These are phyloP conservation scores for Cajanus cajan DNA, from an alignment of 306 rosid species.

Conservation along the genomic window DNA sequence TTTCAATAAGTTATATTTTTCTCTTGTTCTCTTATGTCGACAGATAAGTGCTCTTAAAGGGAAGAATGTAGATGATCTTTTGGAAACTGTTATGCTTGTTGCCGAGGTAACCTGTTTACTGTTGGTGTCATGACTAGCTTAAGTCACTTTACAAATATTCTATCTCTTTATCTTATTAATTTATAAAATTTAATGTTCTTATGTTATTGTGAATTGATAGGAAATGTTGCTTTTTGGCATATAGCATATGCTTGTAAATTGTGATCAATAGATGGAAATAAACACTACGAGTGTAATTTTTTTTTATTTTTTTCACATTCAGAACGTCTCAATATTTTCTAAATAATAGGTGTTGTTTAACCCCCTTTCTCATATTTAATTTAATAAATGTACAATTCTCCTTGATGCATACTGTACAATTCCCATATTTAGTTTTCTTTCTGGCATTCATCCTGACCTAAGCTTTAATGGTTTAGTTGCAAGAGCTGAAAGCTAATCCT, in stretches of 20 bases:
- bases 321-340: neutral
- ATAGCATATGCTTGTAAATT: neutral
- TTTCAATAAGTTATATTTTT: slow-evolving; percentile 24
- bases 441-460: slow-evolving; percentile 36
- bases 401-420: neutral
- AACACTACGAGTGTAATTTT: neutral
- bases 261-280: slow-evolving; percentile 6
- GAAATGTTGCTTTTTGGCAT: slow-evolving; percentile 1
- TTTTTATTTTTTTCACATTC: neutral
- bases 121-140: neutral
- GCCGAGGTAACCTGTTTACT: slow-evolving; percentile 72
- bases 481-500: slow-evolving; percentile 98
- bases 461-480: slow-evolving; percentile 63
- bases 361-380: neutral
- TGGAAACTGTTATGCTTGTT: slow-evolving; percentile 95
- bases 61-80: slow-evolving; percentile 73
- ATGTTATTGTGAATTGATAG: neutral
- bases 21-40: slow-evolving; percentile 22
- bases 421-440: too few species aligned
- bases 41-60: slow-evolving; percentile 99
- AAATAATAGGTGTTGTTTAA: neutral
- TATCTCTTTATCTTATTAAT: slow-evolving; percentile 4
- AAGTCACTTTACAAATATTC: neutral
- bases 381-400: neutral
- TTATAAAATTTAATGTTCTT: slow-evolving; percentile 9